Conservation (phyloP, 2,329 filamentous ascomycete species). For the Ophiostoma sp. region DNA sequence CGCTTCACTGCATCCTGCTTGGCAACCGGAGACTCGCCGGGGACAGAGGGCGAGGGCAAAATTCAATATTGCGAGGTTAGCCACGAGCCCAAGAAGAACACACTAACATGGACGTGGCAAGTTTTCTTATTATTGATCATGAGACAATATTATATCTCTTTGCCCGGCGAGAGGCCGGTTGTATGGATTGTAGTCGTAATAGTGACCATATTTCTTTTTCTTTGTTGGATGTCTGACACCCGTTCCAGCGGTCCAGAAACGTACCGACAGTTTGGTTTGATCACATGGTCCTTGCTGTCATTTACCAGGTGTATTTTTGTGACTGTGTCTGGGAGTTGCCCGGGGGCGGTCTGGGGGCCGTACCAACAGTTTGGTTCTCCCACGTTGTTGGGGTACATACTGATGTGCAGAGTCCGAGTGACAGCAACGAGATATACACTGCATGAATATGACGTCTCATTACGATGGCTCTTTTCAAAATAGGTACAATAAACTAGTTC, state of each 20-base stretch:
- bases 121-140: neutral
- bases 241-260: too few species aligned
- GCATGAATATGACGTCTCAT: too few species aligned
- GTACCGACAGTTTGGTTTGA: too few species aligned
- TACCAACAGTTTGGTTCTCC: neutral
- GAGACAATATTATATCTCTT: neutral
- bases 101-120: neutral
- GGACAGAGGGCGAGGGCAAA: neutral
- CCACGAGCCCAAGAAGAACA: neutral
- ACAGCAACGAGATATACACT: neutral
- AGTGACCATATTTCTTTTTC: neutral
- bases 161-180: neutral
- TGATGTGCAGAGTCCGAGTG: neutral
- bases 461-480: too few species aligned
- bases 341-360: neutral
- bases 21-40: constrained; percentile 6
- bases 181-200: neutral
- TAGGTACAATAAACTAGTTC: too few species aligned
- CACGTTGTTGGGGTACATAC: neutral
- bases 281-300: too few species aligned
- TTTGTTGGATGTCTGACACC: neutral
- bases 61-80: neutral
- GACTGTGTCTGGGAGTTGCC: neutral
- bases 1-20: neutral
- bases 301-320: neutral